Conservation (phyloP, 768 basidiomycete species). For the Kwoniella mangroviensis region DNA sequence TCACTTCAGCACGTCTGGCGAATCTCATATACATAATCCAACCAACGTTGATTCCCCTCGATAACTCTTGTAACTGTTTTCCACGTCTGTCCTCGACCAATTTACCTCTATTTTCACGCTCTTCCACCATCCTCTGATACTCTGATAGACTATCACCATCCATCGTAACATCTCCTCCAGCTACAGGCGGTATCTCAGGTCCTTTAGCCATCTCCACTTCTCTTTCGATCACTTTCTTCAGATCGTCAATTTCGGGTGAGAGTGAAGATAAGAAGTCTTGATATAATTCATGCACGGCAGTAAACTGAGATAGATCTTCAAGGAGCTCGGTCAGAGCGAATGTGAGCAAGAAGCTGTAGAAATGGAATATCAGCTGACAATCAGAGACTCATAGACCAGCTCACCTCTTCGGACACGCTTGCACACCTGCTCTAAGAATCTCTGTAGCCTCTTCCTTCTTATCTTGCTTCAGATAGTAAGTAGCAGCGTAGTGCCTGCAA, state of each 20-base stretch:
- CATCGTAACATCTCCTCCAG: constrained; percentile 42
- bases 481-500: constrained; percentile 85
- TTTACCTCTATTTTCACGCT: constrained; percentile 51
- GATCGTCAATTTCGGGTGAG: constrained; percentile 57
- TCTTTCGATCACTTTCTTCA: constrained; percentile 45
- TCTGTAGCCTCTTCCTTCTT: constrained; percentile 79
- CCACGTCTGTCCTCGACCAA: constrained; percentile 46
- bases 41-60: constrained; percentile 73
- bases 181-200: constrained; percentile 45
- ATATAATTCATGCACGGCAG: constrained; percentile 73
- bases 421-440: constrained; percentile 81
- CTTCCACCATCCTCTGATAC: constrained; percentile 54
- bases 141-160: constrained; percentile 57
- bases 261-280: constrained; percentile 74
- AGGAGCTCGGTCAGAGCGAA: constrained; percentile 81
- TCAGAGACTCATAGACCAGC: constrained; percentile 18
- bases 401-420: constrained; percentile 82
- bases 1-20: constrained; percentile 74
- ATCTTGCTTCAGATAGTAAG: constrained; percentile 74
- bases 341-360: constrained; percentile 79
- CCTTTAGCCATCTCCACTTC: constrained; percentile 61
- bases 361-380: background rate
- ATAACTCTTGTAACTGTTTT: constrained; percentile 62
- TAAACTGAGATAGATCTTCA: constrained; percentile 68
- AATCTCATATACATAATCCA: constrained; percentile 90